Evolutionary conservation across 306 rosid species (phyloP).

Genomic region (Malus sieversii): DNA sequence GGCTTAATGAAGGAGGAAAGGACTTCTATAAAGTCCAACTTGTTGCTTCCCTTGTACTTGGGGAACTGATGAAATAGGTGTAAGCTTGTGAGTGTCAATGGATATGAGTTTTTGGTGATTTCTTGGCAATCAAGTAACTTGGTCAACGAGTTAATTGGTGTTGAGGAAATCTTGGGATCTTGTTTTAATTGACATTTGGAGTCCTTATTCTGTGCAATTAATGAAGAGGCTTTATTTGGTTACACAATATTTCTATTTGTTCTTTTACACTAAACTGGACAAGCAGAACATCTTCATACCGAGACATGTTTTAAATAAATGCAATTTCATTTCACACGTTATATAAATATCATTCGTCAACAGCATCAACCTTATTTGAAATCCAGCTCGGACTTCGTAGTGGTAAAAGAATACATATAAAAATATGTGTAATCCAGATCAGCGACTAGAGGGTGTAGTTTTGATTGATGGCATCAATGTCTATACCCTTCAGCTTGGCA

Average conservation of each 20-base stretch:
- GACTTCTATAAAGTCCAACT: constrained; percentile 41
- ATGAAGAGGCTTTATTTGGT: too few species aligned
- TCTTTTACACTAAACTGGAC: too few species aligned
- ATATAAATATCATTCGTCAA: not conserved
- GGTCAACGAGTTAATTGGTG: too few species aligned
- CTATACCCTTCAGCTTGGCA: constrained; percentile 59
- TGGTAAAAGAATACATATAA: not conserved
- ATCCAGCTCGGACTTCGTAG: not conserved
- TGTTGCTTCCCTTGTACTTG: constrained; percentile 29
- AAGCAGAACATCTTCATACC: too few species aligned
- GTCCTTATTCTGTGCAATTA: too few species aligned
- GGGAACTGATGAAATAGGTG: not conserved
- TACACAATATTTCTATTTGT: too few species aligned
- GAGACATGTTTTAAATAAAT: too few species aligned
- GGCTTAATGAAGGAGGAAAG: constrained; percentile 32
- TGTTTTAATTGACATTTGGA: too few species aligned
- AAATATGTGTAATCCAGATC: not conserved
- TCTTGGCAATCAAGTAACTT: too few species aligned
- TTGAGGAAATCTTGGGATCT: too few species aligned
- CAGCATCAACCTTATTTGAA: not conserved
- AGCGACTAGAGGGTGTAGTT: constrained; percentile 50
- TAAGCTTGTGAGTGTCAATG: too few species aligned
- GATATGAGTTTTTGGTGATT: too few species aligned
- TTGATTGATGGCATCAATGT: constrained; percentile 57
- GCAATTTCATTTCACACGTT: not conserved